Base-by-base conservation (phyloP, 805 yeast species). In the Wickerhamiella hasegawae region DNA sequence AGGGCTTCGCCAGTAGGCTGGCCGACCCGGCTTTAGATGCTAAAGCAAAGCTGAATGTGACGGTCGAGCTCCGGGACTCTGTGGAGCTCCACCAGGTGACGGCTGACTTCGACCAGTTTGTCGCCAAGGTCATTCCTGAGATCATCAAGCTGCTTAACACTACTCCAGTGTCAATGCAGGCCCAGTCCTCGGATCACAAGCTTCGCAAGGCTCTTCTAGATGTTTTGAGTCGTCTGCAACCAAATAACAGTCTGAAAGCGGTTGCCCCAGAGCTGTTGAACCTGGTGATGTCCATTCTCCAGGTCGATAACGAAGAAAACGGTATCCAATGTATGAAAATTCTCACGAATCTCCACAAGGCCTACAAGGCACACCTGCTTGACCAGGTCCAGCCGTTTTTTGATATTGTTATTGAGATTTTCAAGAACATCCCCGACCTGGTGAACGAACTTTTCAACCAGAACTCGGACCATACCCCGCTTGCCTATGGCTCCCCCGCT, bases 321-420 rank as follows among this genome's bases (percentile, higher is more conserved):
- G 97, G 97, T 34, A 82, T 84, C 1, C 63, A 83, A 34, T 78
- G 93, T 54, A 73, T 90, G 78, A 84, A 82, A 52, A 76, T 83
- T 37, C 66, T 85, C 33, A 82, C 96, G 14, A 70, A 78, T 21
- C 59, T 87, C 32, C 94, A 85, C 59, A 79, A 90, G 53, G 71
- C 85, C 1, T 87, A 79, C 60, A 87, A 82, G 58, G 51, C 66
- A 11, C 60, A 64, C 18, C 59, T 85, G 35, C 62, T 67, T 14
- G 84, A 73, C 14, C 73, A 76, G 45, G 94, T 87, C 2, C 76
- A 70, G 41, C 74, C 76, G 2, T 92, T 90, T 45, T 69, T 87
- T 26, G 78, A 73, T 29, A 62, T 84, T 16, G 78, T 92, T 35
- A 68, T 72, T 39, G 68, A 71, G 35, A 72, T 90, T 38, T 87